A percentile compares a stretch with the other conserved stretches of the same genome.
Conservation (phyloP, 129 eudicot species). For the Dittrichia graveolens region DNA sequence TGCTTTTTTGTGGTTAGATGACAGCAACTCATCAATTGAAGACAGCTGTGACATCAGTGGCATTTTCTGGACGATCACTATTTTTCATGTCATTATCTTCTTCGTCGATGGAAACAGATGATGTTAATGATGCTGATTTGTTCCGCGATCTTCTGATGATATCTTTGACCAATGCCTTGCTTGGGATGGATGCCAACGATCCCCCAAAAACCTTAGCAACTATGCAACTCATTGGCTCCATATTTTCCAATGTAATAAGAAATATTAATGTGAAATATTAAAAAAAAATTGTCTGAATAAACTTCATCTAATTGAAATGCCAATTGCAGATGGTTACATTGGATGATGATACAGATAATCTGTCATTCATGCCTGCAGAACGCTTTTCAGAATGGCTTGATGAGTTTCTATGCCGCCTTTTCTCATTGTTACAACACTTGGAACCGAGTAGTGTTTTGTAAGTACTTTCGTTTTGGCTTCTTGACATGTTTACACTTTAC, state of each 20-base stretch:
- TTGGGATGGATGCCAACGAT: slow-evolving; percentile 99
- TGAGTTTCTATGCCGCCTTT: slow-evolving; percentile 87
- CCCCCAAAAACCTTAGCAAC: slow-evolving; percentile 99
- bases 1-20: slow-evolving; percentile 53
- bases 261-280: not conserved
- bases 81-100: slow-evolving; percentile 55
- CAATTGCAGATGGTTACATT: slow-evolving; percentile 70
- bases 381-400: slow-evolving; percentile 97
- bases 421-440: slow-evolving; percentile 86
- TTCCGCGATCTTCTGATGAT: slow-evolving; percentile 75
- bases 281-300: not conserved
- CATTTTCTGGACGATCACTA: slow-evolving; percentile 85
- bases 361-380: slow-evolving; percentile 56
- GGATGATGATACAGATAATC: slow-evolving; percentile 70
- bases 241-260: slow-evolving; percentile 81
- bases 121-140: slow-evolving; percentile 43
- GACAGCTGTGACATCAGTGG: slow-evolving; percentile 89
- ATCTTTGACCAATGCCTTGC: slow-evolving; percentile 88
- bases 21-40: slow-evolving; percentile 99
- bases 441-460: slow-evolving; percentile 95
- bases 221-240: slow-evolving; percentile 93
- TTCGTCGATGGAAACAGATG: slow-evolving; percentile 50
- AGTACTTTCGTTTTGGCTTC: slow-evolving; percentile 32
- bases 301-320: slow-evolving; percentile 19
- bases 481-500: slow-evolving; percentile 19